Conservation (phyloP, 1,139 yeast species). For the Yamadazyma membranifaciens region DNA sequence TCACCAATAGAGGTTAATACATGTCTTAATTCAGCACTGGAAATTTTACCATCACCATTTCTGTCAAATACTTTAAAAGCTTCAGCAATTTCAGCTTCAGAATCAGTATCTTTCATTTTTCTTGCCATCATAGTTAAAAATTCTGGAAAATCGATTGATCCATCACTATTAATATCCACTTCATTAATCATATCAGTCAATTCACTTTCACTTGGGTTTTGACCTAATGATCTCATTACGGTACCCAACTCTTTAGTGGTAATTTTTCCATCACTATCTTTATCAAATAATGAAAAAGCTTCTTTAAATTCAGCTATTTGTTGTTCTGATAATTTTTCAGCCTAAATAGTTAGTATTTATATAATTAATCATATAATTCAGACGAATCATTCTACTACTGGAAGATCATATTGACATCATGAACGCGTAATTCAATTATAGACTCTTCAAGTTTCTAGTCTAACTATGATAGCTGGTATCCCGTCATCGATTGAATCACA, state of each 20-base stretch:
- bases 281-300: conserved; percentile 94
- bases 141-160: conserved; percentile 89
- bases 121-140: conserved; percentile 87
- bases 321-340: conserved; percentile 89
- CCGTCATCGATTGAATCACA: too few species aligned
- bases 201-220: conserved; percentile 95
- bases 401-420: too few species aligned
- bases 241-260: conserved; percentile 96
- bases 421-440: too few species aligned
- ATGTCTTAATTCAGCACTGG: conserved; percentile 94
- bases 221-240: conserved; percentile 97
- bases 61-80: conserved; percentile 94
- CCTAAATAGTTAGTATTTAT: conserved; percentile 31
- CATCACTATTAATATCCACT: conserved; percentile 93
- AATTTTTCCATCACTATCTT: conserved; percentile 93
- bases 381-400: too few species aligned
- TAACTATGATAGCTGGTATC: too few species aligned
- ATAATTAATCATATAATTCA: too few species aligned
- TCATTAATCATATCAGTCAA: conserved; percentile 95
- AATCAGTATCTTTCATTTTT: conserved; percentile 93
- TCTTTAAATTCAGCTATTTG: conserved; percentile 97
- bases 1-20: conserved; percentile 97
- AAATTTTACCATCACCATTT: conserved; percentile 95
- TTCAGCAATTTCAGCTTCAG: conserved; percentile 95
- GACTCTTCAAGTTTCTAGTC: too few species aligned